phyloP scores from a whole-genome alignment of 2,329 filamentous ascomycete species.

The Trichophyton rubrum region DNA sequence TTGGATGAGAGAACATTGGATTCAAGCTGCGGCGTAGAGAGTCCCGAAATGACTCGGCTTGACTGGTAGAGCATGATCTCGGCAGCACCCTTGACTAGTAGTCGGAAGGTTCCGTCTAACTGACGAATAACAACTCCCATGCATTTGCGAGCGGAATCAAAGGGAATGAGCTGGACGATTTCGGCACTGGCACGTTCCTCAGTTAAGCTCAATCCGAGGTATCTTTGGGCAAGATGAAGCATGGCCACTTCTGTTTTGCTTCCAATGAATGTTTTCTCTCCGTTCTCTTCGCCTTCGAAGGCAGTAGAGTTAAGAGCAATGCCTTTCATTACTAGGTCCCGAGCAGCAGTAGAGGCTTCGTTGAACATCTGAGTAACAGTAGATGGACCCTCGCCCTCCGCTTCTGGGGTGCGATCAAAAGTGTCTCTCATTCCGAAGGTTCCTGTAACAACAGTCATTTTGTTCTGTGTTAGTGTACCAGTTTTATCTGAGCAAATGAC shows the following conservation, averaged over 20 bases:
- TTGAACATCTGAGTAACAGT: slow-evolving; percentile 21
- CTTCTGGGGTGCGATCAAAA: slow-evolving; percentile 36
- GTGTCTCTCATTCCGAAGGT: slow-evolving; percentile 49
- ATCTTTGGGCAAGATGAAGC: slow-evolving; percentile 54
- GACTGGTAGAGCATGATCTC: slow-evolving; percentile 34
- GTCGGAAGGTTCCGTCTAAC: slow-evolving; percentile 28
- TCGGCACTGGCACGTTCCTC: slow-evolving; percentile 51
- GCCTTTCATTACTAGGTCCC: slow-evolving; percentile 30
- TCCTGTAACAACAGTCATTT: slow-evolving; percentile 64
- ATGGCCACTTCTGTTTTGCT: slow-evolving; percentile 68
- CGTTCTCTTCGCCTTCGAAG: slow-evolving; percentile 64
- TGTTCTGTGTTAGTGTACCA: slow-evolving; percentile 60
- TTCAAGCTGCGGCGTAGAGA: slow-evolving; percentile 16
- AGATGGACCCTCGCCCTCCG: slow-evolving; percentile 11
- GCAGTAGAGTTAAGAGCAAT: slow-evolving; percentile 51
- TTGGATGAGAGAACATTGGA: slow-evolving; percentile 19
- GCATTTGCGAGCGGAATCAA: slow-evolving; percentile 64
- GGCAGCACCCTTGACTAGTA: slow-evolving; percentile 38
- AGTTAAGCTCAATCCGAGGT: slow-evolving; percentile 54
- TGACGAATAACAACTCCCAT: slow-evolving; percentile 38
- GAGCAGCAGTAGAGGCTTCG: slow-evolving; percentile 22
- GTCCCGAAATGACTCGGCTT: slow-evolving; percentile 23
- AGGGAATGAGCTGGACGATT: slow-evolving; percentile 57
- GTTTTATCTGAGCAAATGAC: slow-evolving; percentile 74
- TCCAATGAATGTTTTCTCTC: slow-evolving; percentile 49